A percentile compares a stretch with the other conserved stretches of the same genome.
phyloP scores from a whole-genome alignment of 495 filamentous ascomycete genomes.

The Penicillium dipodomyicola region DNA sequence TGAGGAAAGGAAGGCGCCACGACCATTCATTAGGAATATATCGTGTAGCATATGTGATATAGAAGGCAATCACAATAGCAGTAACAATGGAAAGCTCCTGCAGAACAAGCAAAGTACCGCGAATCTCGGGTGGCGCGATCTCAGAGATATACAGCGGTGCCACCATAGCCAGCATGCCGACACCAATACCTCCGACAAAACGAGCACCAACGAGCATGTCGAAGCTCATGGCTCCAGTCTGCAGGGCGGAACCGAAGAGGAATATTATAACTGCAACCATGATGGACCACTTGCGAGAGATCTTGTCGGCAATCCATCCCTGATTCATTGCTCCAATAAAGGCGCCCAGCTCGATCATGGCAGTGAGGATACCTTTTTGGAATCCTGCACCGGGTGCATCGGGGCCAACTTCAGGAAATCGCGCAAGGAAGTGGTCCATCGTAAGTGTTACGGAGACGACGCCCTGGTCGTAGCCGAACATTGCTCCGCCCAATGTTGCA shows the following conservation, averaged over 20 bases:
- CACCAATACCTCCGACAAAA: slow-evolving; percentile 64
- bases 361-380: slow-evolving; percentile 55
- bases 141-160: slow-evolving; percentile 76
- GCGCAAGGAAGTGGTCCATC: slow-evolving; percentile 52
- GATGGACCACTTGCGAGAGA: slow-evolving; percentile 54
- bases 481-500: slow-evolving; percentile 48
- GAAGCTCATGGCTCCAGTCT: slow-evolving; percentile 51
- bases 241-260: slow-evolving; percentile 48
- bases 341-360: slow-evolving; percentile 58
- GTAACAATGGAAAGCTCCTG: slow-evolving; percentile 69
- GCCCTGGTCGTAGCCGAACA: slow-evolving; percentile 55
- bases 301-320: slow-evolving; percentile 56
- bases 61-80: slow-evolving; percentile 13
- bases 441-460: slow-evolving; percentile 54
- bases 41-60: slow-evolving; percentile 62
- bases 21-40: slow-evolving; percentile 41
- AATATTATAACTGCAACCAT: slow-evolving; percentile 53
- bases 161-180: slow-evolving; percentile 69
- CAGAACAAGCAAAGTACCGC: slow-evolving; percentile 68
- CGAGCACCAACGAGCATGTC: slow-evolving; percentile 64
- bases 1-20: slow-evolving; percentile 34
- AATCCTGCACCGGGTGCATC: slow-evolving; percentile 45
- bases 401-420: slow-evolving; percentile 42
- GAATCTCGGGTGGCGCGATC: slow-evolving; percentile 69
- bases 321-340: slow-evolving; percentile 52